These are phyloP conservation scores for Catharanthus roseus DNA, from an alignment of 257 asterid species.

Conservation along the genomic window DNA sequence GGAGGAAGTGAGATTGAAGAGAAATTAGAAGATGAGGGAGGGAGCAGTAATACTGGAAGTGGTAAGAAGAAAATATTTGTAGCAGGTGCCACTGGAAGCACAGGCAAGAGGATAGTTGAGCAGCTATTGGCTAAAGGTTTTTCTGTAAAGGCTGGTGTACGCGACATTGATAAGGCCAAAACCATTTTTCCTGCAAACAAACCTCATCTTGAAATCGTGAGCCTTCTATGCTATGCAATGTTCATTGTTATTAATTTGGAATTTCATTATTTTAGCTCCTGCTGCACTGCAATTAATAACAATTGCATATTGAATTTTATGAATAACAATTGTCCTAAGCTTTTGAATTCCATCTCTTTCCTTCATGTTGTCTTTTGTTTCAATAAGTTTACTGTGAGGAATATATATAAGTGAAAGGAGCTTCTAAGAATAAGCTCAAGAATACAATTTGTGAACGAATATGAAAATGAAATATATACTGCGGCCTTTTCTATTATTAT, in stretches of 20 bases:
- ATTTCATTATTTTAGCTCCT: not conserved
- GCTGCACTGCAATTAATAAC: too few species aligned
- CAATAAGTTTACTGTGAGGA: not conserved
- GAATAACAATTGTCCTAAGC: not conserved
- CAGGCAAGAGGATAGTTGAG: conserved; percentile 91
- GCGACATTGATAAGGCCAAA: conserved; percentile 79
- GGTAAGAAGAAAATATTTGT: conserved; percentile 70
- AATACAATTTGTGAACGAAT: too few species aligned
- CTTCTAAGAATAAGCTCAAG: too few species aligned
- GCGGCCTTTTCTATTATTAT: not conserved
- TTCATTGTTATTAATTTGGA: not conserved
- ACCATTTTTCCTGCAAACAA: conserved; percentile 47
- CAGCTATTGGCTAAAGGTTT: conserved; percentile 87
- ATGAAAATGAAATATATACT: not conserved
- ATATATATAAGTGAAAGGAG: too few species aligned
- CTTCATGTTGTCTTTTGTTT: not conserved
- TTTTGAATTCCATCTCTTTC: not conserved
- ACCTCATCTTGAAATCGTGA: conserved; percentile 74
- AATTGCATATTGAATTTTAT: too few species aligned
- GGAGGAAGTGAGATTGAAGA: conserved; percentile 52
- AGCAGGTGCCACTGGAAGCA: conserved; percentile 91
- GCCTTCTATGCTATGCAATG: conserved; percentile 24
- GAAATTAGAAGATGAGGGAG: conserved; percentile 30
- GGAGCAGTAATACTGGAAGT: conserved; percentile 4
- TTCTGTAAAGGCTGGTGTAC: conserved; percentile 88